Evolutionary conservation across 805 yeast genomes (phyloP), one percentile per base, ranked within the genome.

Genomic region (Candida adriatica): DNA sequence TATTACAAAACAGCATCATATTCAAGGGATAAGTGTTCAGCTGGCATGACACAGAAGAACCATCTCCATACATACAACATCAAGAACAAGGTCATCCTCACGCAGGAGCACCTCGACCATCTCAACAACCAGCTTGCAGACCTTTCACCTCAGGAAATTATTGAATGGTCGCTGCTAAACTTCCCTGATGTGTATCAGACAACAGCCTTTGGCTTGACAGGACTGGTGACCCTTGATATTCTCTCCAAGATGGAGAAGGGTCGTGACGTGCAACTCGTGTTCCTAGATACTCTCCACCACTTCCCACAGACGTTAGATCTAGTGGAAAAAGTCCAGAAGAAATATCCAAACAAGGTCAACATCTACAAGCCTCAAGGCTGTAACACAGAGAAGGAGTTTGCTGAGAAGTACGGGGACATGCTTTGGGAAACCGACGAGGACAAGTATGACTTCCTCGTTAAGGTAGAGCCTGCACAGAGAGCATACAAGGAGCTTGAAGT

Each of bases 191-290:
- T 90, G 23, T 88, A 55, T 50, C 97, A 90, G 58, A 87, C 95
- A 2, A 86, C 97, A 0, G 97, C 97, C 1, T 87, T 90, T 59
- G 97, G 97, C 0, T 66, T 90, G 28, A 84, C 96, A 1, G 97
- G 97, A 0, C 59, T 90, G 37, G 95, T 82, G 18, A 88, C 90
- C 9, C 64, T 84, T 26, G 96, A 88, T 55, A 82, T 88, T 70
- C 57, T 88, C 18, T 68, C 81, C 19, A 73, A 76, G 49, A 46
- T 79, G 28, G 53, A 38, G 37, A 33, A 27, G 18, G 50, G 50
- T 4, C 55, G 59, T 26, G 69, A 78, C 1, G 64, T 83, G 6
- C 94, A 87, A 34, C 62, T 88, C 34, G 79, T 90, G 2, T 90
- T 90, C 54, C 67, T 88, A 29, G 96, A 90, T 53, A 90, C 97